Percentiles rank a stretch among this genome's conserved stretches.
phyloP scores from a whole-genome alignment of 495 filamentous ascomycete genomes.

The Trichocladium uniseriatum region DNA sequence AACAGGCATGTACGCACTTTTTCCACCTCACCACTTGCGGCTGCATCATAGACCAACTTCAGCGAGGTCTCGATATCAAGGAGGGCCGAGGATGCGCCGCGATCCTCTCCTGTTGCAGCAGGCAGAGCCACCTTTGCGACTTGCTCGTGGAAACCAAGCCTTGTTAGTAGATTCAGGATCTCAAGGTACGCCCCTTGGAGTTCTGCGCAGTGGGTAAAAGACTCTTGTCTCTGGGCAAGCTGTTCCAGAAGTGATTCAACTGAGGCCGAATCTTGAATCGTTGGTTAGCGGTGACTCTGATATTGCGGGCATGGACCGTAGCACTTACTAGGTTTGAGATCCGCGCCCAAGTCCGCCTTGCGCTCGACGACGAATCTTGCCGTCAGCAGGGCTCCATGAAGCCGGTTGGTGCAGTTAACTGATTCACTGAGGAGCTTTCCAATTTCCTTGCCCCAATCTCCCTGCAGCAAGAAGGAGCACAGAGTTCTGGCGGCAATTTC shows the following conservation, averaged over 20 bases:
- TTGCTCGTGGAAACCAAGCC: conserved; percentile 3
- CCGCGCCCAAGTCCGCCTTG: conserved; percentile 29
- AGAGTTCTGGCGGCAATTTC: conserved; percentile 82
- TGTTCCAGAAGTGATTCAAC: conserved; percentile 8
- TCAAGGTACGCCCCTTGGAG: conserved; percentile 34
- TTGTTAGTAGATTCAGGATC: conserved; percentile 28
- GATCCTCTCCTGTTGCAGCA: background rate
- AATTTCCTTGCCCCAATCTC: conserved; percentile 44
- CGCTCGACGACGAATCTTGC: conserved; percentile 45
- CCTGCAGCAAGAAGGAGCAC: conserved; percentile 50
- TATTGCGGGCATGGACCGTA: background rate
- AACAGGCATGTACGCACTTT: conserved; percentile 15
- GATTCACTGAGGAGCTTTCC: conserved; percentile 34
- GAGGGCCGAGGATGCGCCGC: conserved; percentile 14
- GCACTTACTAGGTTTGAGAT: conserved; percentile 25
- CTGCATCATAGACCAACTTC: conserved; percentile 14
- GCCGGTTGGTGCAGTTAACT: conserved; percentile 17
- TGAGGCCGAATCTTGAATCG: background rate
- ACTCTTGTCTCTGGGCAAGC: conserved; percentile 7
- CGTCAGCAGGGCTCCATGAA: conserved; percentile 61
- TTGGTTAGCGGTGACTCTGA: background rate
- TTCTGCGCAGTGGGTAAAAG: conserved; percentile 26
- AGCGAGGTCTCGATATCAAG: conserved; percentile 15
- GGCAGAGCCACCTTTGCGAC: background rate
- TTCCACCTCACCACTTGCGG: conserved; percentile 5